Conservation (phyloP, 495 filamentous ascomycete genomes). For the Lindgomyces ingoldianus region DNA sequence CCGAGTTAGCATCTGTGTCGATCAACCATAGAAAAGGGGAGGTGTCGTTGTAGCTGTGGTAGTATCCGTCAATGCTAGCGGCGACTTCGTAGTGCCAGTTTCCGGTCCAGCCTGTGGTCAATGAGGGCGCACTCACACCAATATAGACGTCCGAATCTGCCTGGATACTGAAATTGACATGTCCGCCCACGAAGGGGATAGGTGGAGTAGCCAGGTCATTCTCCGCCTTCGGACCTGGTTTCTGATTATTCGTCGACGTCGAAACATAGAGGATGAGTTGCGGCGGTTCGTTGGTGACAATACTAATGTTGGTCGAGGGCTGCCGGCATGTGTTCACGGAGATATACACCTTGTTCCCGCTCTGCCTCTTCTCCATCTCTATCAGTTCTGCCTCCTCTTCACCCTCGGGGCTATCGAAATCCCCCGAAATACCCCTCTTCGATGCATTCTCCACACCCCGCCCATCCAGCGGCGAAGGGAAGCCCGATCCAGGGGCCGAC, state of each 20-base stretch:
- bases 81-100: conserved; percentile 77
- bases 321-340: conserved; percentile 80
- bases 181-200: conserved; percentile 59
- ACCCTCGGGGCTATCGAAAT: neutral
- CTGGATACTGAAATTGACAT: conserved; percentile 56
- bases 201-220: conserved; percentile 48
- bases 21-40: conserved; percentile 64
- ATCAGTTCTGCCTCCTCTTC: conserved; percentile 16
- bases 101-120: conserved; percentile 56
- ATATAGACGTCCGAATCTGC: conserved; percentile 69
- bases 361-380: conserved; percentile 20
- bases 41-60: conserved; percentile 58
- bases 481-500: neutral
- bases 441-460: conserved; percentile 4
- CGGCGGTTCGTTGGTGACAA: conserved; percentile 50
- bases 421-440: neutral
- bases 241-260: conserved; percentile 59
- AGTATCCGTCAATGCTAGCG: conserved; percentile 74
- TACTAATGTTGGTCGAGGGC: conserved; percentile 53
- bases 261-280: conserved; percentile 81
- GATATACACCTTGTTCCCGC: conserved; percentile 60
- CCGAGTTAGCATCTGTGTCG: conserved; percentile 75
- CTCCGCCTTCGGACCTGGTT: conserved; percentile 61
- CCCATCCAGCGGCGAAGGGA: neutral
- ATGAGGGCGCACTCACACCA: conserved; percentile 66